These are phyloP conservation scores for Amylostereum chailletii DNA, from an alignment of 1,284 basidiomycete species.

Conservation along the genomic window DNA sequence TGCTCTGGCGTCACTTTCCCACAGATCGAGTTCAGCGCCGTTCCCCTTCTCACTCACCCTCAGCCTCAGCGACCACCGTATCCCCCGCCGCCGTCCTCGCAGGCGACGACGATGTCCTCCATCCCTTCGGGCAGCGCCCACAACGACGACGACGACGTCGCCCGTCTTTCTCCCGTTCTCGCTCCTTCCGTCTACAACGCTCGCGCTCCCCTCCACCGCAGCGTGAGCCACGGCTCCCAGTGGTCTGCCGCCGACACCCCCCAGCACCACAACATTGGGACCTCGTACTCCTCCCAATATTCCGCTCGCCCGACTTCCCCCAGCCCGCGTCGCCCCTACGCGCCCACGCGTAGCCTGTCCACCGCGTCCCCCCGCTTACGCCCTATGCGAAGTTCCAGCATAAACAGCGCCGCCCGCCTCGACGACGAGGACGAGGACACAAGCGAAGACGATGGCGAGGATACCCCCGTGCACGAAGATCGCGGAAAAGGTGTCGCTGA, in stretches of 20 bases:
- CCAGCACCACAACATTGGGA: conserved; percentile 55
- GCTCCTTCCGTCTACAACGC: too few species aligned
- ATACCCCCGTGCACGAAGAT: conserved; percentile 6
- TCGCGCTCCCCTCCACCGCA: conserved; percentile 33
- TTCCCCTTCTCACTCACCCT: too few species aligned
- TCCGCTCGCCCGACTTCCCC: conserved; percentile 31
- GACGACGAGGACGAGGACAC: conserved; percentile 18
- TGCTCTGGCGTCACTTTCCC: too few species aligned
- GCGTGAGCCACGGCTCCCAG: conserved; percentile 42
- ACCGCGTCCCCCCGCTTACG: conserved; percentile 8
- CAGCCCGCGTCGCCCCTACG: conserved; percentile 26
- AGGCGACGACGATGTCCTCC: too few species aligned
- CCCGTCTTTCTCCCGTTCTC: too few species aligned
- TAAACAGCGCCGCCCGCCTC: conserved; percentile 29
- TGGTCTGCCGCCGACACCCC: conserved; percentile 51
- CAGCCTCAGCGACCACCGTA: too few species aligned
- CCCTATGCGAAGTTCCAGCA: conserved; percentile 20
- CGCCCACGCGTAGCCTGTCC: conserved; percentile 24
- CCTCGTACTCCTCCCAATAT: conserved; percentile 41
- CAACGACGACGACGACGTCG: too few species aligned
- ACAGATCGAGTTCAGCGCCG: too few species aligned
- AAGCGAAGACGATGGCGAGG: conserved; percentile 20
- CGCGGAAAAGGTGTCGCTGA: conserved; percentile 19
- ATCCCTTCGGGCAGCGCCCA: too few species aligned
- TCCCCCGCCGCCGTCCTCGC: too few species aligned